Base-by-base conservation (phyloP, 176 grass and related monocot genomes). In the Themeda triandra region DNA sequence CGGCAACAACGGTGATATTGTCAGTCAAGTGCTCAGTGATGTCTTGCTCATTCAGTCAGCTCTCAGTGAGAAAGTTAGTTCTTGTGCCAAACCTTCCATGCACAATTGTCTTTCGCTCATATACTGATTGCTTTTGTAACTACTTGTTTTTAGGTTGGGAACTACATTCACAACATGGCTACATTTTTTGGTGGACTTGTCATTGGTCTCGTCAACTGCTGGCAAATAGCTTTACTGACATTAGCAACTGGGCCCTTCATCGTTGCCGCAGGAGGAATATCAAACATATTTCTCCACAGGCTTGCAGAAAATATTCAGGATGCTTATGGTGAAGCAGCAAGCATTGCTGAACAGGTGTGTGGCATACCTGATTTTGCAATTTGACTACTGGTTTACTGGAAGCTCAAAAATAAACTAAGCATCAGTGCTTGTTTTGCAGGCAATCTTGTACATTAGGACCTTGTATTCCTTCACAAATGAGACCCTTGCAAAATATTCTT, bases 271-370 rank as follows among this genome's bases (percentile, higher is more conserved):
- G 96, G 96, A 90, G 96, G 96, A 87, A 96, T 99, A 89, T 99
- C 96, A 87, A 99, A 99, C 63, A 99, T 99, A 83, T 99, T 99
- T 90, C 93, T 99, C 59, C 96, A 99, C 66, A 94, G 93, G 70
- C 93, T 99, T 83, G 93, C 96, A 76, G 96, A 99, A 93, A 99
- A 96, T 87, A 98, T 98, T 90, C 96, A 98, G 85, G 96, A 98
- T 84, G 93, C 96, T 44, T 98, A 98, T 89, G 93, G 93, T 32
- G 96, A 98, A 84, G 96, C 93, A 83, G 96, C 96, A 86, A 96
- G 96, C 87, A 95, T 98, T 71, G 96, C 96, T 54, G 96, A 98
- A 84, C 96, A 98, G 93, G 96, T 98, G 63, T 83, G 79, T 51
- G 32, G 32, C 3, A 29, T 73, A 3, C 77, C 48, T 37, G 25